These are phyloP conservation scores for Fusarium keratoplasticum DNA, from an alignment of 2,329 filamentous ascomycete species.

Conservation along the genomic window DNA sequence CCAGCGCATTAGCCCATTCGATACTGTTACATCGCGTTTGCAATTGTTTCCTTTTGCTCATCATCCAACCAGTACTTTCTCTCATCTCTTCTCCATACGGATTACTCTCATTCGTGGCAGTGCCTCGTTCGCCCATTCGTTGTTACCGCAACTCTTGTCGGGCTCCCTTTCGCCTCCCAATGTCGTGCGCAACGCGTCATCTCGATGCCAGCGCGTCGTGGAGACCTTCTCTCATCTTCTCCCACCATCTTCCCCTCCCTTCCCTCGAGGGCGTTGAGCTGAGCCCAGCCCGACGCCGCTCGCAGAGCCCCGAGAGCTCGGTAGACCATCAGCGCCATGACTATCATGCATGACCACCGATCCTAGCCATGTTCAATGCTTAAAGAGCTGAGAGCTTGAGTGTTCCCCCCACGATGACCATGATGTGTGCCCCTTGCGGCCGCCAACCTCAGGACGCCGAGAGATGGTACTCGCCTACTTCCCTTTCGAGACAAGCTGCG, in stretches of 20 bases:
- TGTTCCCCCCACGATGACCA: conserved; percentile 8
- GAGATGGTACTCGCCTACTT: conserved; percentile 25
- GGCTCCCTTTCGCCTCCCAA: conserved; percentile 2
- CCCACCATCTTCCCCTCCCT: conserved; percentile 16
- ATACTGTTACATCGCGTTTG: conserved; percentile 37
- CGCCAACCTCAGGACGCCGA: conserved; percentile 42
- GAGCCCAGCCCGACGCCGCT: conserved; percentile 4
- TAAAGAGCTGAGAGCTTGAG: conserved; percentile 5
- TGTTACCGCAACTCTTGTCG: conserved; percentile 22
- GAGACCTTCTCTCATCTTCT: conserved; percentile 9
- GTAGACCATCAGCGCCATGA: conserved; percentile 19
- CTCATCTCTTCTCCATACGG: conserved; percentile 36
- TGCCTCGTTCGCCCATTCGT: conserved; percentile 34
- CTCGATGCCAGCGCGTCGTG: conserved; percentile 26
- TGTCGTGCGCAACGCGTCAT: conserved; percentile 31
- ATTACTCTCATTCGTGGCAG: conserved; percentile 18
- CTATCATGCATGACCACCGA: conserved; percentile 24
- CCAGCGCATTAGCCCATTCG: conserved; percentile 34
- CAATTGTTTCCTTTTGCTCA: conserved; percentile 21
- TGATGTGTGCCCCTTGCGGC: conserved; percentile 38
- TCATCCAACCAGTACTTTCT: conserved; percentile 23
- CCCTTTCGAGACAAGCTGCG: conserved; percentile 36
- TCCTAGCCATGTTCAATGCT: conserved; percentile 21
- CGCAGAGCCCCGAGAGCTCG: conserved; percentile 11
- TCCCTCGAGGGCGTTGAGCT: not conserved